These are phyloP conservation scores for Phaeosphaeriaceae sp. DNA, from an alignment of 2,329 filamentous ascomycete genomes.

Conservation along the genomic window DNA sequence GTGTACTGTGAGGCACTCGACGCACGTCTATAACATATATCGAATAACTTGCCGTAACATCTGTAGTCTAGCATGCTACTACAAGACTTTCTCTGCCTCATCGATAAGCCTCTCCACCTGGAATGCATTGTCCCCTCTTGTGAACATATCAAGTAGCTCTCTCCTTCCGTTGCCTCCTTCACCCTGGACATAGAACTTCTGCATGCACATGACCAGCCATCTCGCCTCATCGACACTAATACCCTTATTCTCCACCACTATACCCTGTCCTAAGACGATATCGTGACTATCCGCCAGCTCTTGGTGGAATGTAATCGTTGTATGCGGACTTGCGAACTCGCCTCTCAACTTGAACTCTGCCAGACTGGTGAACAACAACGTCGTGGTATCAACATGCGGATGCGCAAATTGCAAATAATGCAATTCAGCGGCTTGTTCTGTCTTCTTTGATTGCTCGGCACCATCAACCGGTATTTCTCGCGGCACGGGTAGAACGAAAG, in stretches of 20 bases:
- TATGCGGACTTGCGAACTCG: slow-evolving; percentile 90
- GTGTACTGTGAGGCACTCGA: background rate
- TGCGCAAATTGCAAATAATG: slow-evolving; percentile 98
- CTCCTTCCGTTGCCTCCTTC: slow-evolving; percentile 59
- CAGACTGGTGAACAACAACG: slow-evolving; percentile 87
- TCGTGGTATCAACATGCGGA: slow-evolving; percentile 66
- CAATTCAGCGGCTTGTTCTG: slow-evolving; percentile 77
- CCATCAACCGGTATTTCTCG: slow-evolving; percentile 55
- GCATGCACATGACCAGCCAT: slow-evolving; percentile 90
- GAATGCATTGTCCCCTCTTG: slow-evolving; percentile 76
- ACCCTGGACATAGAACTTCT: slow-evolving; percentile 81
- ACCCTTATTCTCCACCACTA: slow-evolving; percentile 76
- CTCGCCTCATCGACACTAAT: slow-evolving; percentile 81
- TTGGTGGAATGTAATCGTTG: slow-evolving; percentile 88
- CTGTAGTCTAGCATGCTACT: background rate
- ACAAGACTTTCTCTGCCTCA: slow-evolving; percentile 79
- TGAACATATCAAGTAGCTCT: slow-evolving; percentile 80
- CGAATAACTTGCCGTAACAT: no score
- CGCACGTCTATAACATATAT: background rate
- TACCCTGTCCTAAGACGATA: slow-evolving; percentile 84
- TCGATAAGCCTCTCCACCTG: slow-evolving; percentile 84
- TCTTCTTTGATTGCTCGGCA: slow-evolving; percentile 12
- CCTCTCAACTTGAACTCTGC: slow-evolving; percentile 91
- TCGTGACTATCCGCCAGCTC: slow-evolving; percentile 78
- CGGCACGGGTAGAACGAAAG: slow-evolving; percentile 89